Evolutionary conservation across 768 basidiomycete genomes (phyloP), one percentile per base, ranked within the genome.

Genomic region (Mrakia frigida): DNA sequence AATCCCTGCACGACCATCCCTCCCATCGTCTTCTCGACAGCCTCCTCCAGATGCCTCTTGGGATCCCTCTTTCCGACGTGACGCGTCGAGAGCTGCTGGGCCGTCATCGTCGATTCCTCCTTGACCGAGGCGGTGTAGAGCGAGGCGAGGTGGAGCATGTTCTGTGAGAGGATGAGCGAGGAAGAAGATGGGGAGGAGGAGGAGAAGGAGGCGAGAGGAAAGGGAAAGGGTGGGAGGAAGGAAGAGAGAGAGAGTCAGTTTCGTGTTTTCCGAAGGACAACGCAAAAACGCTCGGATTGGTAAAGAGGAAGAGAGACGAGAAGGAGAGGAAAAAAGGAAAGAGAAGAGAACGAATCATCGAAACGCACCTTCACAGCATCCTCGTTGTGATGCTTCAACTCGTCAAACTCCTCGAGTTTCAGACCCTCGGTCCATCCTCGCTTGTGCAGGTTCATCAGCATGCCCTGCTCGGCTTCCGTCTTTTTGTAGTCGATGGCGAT

Each of bases 391-490:
- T 92, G 89, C 82, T 94, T 93, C 84, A 95, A 92, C 73, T 87
- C 84, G 75, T 91, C 88, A 84, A 98, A 98, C 84, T 98, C 94
- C 59, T 90, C 87, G 81, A 99, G 84, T 82, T 92, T 93, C 79
- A 99, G 85, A 0, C 96, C 97, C 83, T 98, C 95, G 3, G 97
- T 98, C 97, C 97, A 99, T 82, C 97, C 96, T 81, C 94, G 87
- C 84, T 98, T 98, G 86, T 99, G 97, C 80, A 99, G 85, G 83
- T 98, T 99, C 91, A 98, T 93, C 80, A 99, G 85, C 97, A 99
- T 99, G 25, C 91, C 89, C 83, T 99, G 97, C 84, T 99, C 97
- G 3, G 96, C 88, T 82, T 98, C 96, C 39, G 95, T 98, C 87
- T 98, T 98, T 80, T 95, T 89, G 85, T 98, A 98, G 83, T 96